Evolutionary conservation across 192 early-diverging fungal genomes (phyloP).

Genomic region (Thamnidium elegans): DNA sequence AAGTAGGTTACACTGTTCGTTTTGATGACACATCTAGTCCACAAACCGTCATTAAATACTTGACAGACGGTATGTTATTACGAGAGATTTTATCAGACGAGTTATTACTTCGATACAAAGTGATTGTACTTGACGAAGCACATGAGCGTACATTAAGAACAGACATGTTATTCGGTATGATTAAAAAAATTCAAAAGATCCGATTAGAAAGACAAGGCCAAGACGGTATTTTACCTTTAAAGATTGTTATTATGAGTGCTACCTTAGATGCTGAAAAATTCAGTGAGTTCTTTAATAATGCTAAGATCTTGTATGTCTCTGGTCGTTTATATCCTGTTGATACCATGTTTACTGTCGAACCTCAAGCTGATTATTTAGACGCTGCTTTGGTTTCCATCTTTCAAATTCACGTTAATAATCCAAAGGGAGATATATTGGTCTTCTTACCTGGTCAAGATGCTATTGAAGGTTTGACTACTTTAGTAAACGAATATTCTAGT

Average conservation of each 20-base stretch:
- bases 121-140: constrained; percentile 93
- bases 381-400: constrained; percentile 80
- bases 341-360: constrained; percentile 70
- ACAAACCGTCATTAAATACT: constrained; percentile 84
- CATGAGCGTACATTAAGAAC: constrained; percentile 98
- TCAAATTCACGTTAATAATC: constrained; percentile 86
- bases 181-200: constrained; percentile 80
- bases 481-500: constrained; percentile 71
- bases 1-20: constrained; percentile 87
- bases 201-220: constrained; percentile 47
- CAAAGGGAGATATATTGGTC: constrained; percentile 87
- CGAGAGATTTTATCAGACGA: constrained; percentile 86
- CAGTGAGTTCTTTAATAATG: constrained; percentile 84
- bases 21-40: constrained; percentile 89
- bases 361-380: constrained; percentile 93
- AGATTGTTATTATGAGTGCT: constrained; percentile 94
- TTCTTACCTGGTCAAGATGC: constrained; percentile 94
- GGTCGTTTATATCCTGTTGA: constrained; percentile 91
- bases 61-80: constrained; percentile 96
- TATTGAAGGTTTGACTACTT: constrained; percentile 85
- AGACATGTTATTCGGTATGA: constrained; percentile 95
- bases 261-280: constrained; percentile 95
- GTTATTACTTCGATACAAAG: constrained; percentile 72
- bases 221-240: constrained; percentile 58
- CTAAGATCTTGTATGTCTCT: constrained; percentile 81